phyloP scores from a whole-genome alignment of 2,329 filamentous ascomycete species.

The Cercospora beticola region DNA sequence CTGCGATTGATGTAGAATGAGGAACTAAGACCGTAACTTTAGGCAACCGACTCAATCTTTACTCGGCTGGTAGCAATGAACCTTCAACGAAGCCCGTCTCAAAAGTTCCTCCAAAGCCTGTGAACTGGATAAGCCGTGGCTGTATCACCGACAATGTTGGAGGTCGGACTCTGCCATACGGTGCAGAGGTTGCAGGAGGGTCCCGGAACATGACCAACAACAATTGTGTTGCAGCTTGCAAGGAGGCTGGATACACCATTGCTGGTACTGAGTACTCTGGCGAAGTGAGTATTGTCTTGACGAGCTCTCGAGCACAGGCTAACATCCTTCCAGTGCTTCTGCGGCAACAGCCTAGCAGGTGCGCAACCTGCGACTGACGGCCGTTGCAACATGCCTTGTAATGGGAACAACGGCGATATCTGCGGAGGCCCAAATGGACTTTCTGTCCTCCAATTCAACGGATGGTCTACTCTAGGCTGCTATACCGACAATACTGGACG shows the following conservation, averaged over 20 bases:
- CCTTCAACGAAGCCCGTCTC: slow-evolving; percentile 24
- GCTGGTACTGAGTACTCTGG: slow-evolving; percentile 29
- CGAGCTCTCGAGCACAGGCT: neutral
- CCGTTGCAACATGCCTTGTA: slow-evolving; percentile 33
- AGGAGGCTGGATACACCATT: slow-evolving; percentile 21
- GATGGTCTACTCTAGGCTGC: slow-evolving; percentile 31
- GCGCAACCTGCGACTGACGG: slow-evolving; percentile 25
- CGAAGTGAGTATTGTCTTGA: neutral
- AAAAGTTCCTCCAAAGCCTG: slow-evolving; percentile 22
- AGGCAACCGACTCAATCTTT: slow-evolving; percentile 30
- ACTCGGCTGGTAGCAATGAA: slow-evolving; percentile 26
- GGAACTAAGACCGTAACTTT: neutral
- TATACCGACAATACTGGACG: slow-evolving; percentile 28
- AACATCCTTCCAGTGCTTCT: slow-evolving; percentile 19
- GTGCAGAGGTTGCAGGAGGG: slow-evolving; percentile 20
- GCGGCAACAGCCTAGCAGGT: slow-evolving; percentile 28
- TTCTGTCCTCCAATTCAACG: slow-evolving; percentile 28
- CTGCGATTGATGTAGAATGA: neutral
- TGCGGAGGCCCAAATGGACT: slow-evolving; percentile 32
- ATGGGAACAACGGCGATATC: slow-evolving; percentile 30
- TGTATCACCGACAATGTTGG: slow-evolving; percentile 30
- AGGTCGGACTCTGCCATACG: slow-evolving; percentile 23
- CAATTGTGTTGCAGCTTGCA: slow-evolving; percentile 25
- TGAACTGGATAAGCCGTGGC: slow-evolving; percentile 29
- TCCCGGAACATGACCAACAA: slow-evolving; percentile 26